Evolutionary conservation across 192 early-diverging fungal species (phyloP).

Genomic region (Dimargaris xerosporica): DNA sequence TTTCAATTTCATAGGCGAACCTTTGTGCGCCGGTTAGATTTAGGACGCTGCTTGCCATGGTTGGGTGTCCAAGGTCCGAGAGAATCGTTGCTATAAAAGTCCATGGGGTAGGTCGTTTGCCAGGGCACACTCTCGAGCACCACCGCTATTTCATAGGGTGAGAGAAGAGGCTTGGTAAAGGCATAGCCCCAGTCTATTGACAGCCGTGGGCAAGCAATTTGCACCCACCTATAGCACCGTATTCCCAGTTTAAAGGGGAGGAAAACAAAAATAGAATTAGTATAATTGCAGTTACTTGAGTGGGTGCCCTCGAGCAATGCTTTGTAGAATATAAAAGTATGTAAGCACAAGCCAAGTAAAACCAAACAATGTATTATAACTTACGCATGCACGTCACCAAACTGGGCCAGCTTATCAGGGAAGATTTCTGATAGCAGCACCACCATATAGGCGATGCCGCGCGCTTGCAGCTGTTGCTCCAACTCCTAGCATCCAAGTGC

Average conservation of each 20-base stretch:
- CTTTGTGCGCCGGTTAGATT: too few species aligned
- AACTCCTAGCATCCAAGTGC: slow-evolving; percentile 31
- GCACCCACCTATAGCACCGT: slow-evolving; percentile 54
- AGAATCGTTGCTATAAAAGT: slow-evolving; percentile 86
- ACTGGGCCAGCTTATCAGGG: slow-evolving; percentile 79
- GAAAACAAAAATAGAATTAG: too few species aligned
- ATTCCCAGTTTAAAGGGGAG: slow-evolving; percentile 8
- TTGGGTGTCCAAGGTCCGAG: slow-evolving; percentile 91
- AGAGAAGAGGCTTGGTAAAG: slow-evolving; percentile 77
- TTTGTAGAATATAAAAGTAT: too few species aligned
- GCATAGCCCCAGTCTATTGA: slow-evolving; percentile 99
- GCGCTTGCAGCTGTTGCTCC: slow-evolving; percentile 43
- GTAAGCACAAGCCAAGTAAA: too few species aligned
- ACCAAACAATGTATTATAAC: slow-evolving; percentile 7
- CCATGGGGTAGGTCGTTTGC: slow-evolving; percentile 91
- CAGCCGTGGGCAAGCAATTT: slow-evolving; percentile 88
- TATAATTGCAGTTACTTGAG: too few species aligned
- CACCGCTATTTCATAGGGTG: slow-evolving; percentile 90
- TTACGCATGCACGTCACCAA: slow-evolving; percentile 66
- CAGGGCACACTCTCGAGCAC: slow-evolving; percentile 62
- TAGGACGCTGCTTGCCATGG: slow-evolving; percentile 30
- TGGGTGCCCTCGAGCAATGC: too few species aligned
- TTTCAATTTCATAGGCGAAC: too few species aligned
- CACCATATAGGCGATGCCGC: slow-evolving; percentile 43
- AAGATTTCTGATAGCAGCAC: slow-evolving; percentile 92